A percentile compares a stretch with the other conserved stretches of the same genome.
phyloP scores from a whole-genome alignment of 208 protist species.

The Trypanosoma avium region DNA sequence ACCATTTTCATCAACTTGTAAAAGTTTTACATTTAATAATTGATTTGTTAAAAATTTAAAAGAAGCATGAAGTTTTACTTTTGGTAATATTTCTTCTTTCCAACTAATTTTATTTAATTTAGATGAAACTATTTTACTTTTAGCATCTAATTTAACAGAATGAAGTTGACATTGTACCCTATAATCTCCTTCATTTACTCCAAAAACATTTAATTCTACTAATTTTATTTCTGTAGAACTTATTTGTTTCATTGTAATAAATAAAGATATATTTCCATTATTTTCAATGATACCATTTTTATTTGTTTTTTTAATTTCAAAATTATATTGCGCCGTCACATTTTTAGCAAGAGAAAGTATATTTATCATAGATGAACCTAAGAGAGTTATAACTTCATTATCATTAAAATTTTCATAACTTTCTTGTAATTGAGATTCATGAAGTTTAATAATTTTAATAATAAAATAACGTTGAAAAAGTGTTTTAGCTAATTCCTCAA shows the following conservation, averaged over 20 bases:
- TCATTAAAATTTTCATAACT: too few relatives aligned
- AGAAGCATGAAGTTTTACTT: not conserved
- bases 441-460: conserved; percentile 8
- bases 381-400: too few relatives aligned
- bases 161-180: conserved; percentile 5
- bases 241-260: conserved; percentile 14
- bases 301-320: not conserved
- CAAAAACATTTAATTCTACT: conserved; percentile 9
- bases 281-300: not conserved
- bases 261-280: not conserved
- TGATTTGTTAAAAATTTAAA: not conserved
- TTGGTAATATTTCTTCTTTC: not conserved
- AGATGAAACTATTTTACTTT: not conserved
- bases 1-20: not conserved
- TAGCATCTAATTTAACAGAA: not conserved
- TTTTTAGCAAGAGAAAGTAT: not conserved
- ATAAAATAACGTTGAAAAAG: conserved; percentile 1
- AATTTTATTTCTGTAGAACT: conserved; percentile 4
- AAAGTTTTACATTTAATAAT: not conserved
- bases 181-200: conserved; percentile 5
- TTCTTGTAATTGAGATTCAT: not conserved
- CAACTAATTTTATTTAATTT: not conserved
- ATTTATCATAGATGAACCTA: too few relatives aligned
- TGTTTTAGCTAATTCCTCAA: conserved; percentile 6
- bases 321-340: not conserved